phyloP scores from a whole-genome alignment of 495 filamentous ascomycete species.

The Penicillium fimorum region DNA sequence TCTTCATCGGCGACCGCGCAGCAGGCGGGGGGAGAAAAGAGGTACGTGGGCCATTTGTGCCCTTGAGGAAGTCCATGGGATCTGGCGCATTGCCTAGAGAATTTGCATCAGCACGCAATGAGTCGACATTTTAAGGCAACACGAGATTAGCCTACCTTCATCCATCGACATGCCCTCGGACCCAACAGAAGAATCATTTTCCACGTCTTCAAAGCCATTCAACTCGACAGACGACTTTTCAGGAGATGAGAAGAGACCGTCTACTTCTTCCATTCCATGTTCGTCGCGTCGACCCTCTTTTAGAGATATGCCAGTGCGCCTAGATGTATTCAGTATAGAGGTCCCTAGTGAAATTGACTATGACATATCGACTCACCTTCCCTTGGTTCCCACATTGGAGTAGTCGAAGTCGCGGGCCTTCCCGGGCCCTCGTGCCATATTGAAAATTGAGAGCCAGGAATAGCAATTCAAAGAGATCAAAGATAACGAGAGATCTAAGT shows the following conservation, averaged over 20 bases:
- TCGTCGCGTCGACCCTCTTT: constrained; percentile 84
- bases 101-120: constrained; percentile 11
- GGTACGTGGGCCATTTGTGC: constrained; percentile 28
- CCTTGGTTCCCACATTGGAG: constrained; percentile 61
- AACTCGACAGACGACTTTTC: constrained; percentile 54
- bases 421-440: constrained; percentile 47
- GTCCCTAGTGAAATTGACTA: background rate
- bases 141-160: constrained; percentile 33
- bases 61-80: constrained; percentile 43
- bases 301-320: constrained; percentile 81
- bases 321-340: constrained; percentile 27
- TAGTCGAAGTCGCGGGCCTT: constrained; percentile 60
- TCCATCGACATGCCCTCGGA: constrained; percentile 52
- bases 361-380: constrained; percentile 49
- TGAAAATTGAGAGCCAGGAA: constrained; percentile 15
- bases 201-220: constrained; percentile 31
- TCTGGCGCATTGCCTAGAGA: constrained; percentile 40
- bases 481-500: background rate
- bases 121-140: background rate
- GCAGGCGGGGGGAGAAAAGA: constrained; percentile 36
- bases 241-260: constrained; percentile 86
- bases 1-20: constrained; percentile 48
- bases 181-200: constrained; percentile 33
- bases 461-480: background rate
- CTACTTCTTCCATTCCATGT: constrained; percentile 84